These are phyloP conservation scores for Talaromyces sp. DNA, from an alignment of 2,329 filamentous ascomycete genomes.

Conservation along the genomic window DNA sequence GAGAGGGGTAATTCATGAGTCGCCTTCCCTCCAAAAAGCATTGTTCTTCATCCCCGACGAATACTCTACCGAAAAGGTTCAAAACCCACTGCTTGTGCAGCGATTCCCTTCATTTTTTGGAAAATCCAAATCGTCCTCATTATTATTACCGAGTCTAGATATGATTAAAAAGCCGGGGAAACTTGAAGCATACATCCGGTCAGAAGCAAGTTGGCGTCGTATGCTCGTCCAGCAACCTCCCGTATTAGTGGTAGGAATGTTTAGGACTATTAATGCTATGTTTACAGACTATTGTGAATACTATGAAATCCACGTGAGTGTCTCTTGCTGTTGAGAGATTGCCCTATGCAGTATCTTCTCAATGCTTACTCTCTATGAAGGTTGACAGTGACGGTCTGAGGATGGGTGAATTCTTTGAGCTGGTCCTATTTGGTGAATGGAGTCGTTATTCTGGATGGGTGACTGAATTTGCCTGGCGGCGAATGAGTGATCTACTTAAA, in stretches of 20 bases:
- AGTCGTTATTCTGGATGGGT: neutral
- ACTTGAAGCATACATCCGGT: neutral
- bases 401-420: neutral
- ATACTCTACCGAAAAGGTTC: neutral
- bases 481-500: neutral
- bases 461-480: neutral
- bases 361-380: neutral
- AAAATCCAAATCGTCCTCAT: neutral
- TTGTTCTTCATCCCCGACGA: neutral
- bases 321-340: neutral
- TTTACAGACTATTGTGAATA: neutral
- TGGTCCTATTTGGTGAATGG: neutral
- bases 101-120: neutral
- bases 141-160: neutral
- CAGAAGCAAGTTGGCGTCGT: conserved; percentile 12
- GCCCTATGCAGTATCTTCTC: neutral
- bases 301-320: neutral
- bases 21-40: neutral
- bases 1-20: neutral
- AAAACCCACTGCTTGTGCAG: neutral
- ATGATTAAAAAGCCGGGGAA: neutral
- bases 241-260: neutral
- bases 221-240: conserved; percentile 16
- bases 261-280: neutral
- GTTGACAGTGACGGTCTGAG: neutral